Evolutionary conservation across 306 rosid species (phyloP).

Genomic region (Pterocarpus santalinus): DNA sequence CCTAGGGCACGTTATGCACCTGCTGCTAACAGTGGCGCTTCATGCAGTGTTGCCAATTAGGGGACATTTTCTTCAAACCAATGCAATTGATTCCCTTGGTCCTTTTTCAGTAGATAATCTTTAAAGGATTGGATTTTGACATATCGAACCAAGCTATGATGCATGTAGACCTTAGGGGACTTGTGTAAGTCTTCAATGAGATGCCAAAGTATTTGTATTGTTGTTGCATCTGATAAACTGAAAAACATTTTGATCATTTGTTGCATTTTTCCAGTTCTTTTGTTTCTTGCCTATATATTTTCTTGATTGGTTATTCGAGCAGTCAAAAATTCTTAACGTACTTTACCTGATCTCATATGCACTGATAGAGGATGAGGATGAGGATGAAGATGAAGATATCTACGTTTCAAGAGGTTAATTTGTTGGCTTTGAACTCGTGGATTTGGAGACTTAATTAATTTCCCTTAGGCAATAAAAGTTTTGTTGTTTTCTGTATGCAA

Average conservation of each 20-base stretch:
- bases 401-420: background rate
- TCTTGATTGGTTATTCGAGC: background rate
- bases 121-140: too few relatives aligned
- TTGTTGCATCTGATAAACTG: background rate
- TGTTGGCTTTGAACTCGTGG: background rate
- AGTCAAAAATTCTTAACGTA: background rate
- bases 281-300: background rate
- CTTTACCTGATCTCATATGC: too few relatives aligned
- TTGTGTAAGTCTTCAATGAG: background rate
- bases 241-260: background rate
- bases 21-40: too few relatives aligned
- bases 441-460: background rate
- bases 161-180: background rate
- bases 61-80: too few relatives aligned
- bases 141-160: background rate
- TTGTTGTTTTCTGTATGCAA: conserved; percentile 12
- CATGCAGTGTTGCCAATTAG: too few relatives aligned
- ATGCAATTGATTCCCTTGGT: too few relatives aligned
- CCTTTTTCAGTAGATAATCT: too few relatives aligned
- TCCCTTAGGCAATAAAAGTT: background rate
- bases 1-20: too few relatives aligned
- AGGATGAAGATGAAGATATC: conserved; percentile 4
- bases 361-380: background rate
- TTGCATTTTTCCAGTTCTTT: background rate
- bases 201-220: background rate